Base-by-base conservation (phyloP, 1,139 yeast genomes). In the Blastobotrys capitulatus region DNA sequence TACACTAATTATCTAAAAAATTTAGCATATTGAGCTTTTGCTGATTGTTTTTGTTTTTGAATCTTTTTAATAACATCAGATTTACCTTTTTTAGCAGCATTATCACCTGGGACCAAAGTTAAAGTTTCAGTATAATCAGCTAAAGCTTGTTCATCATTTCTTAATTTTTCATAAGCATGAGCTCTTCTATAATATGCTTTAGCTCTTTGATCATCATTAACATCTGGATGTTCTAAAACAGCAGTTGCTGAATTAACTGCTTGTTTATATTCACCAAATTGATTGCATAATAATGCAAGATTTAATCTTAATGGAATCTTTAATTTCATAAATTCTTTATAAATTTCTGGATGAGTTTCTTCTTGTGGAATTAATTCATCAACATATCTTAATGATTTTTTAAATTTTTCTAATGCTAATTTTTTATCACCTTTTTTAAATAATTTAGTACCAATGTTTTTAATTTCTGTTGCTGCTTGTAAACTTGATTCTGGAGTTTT, bases 161-260 rank as follows among this genome's bases (percentile, higher is more conserved):
- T 84, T 27, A 74, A 70, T 22, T 78, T 70, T 50, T 79, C 68
- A 58, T 80, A 75, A 1, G 95, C 97, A 62, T 79, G 82, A 35
- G 95, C 97, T 67, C 88, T 82, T 65, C 97, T 81, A 72, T 83
- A 89, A 47, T 79, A 73, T 0, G 96, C 96, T 72, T 90, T 90
- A 10, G 95, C 88, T 65, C 77, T 78, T 19, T 86, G 80, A 58
- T 81, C 79, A 49, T 79, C 84, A 47, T 81, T 86, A 12, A 83
- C 71, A 1, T 70, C 76, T 38, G 80, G 83, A 18, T 75, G 77
- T 40, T 77, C 84, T 47, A 86, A 73, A 1, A 88, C 96, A 46
- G 77, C 78, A 2, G 79, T 69, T 2, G 95, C 78, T 6, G 85
- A 79, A 41, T 69, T 65, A 45, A 86, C 69, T 1, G 82, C 81